Evolutionary conservation across 176 grass and related monocot species (phyloP).

Genomic region (Zea mays): DNA sequence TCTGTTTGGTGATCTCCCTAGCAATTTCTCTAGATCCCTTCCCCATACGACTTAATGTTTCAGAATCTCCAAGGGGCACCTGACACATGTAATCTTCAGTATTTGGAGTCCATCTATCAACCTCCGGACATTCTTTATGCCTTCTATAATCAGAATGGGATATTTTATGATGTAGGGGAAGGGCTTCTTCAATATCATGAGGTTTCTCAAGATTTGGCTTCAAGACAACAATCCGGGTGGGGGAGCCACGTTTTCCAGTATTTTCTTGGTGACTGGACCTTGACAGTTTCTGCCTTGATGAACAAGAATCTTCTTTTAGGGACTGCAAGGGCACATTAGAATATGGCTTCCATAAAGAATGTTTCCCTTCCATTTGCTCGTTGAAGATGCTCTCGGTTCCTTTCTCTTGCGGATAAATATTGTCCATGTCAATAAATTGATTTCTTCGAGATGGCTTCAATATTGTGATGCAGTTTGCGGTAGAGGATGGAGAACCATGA

Average conservation of each 20-base stretch:
- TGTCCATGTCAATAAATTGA: slow-evolving; percentile 30
- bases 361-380: slow-evolving; percentile 38
- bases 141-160: slow-evolving; percentile 48
- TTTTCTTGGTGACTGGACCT: slow-evolving; percentile 53
- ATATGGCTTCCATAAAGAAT: slow-evolving; percentile 50
- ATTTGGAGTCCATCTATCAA: slow-evolving; percentile 36
- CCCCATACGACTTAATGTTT: slow-evolving; percentile 30
- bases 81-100: slow-evolving; percentile 46
- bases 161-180: slow-evolving; percentile 40
- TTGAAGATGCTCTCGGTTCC: slow-evolving; percentile 35
- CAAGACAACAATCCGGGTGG: slow-evolving; percentile 85
- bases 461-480: slow-evolving; percentile 75
- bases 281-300: slow-evolving; percentile 60
- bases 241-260: slow-evolving; percentile 39
- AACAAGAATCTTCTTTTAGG: slow-evolving; percentile 55
- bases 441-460: slow-evolving; percentile 71
- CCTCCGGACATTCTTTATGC: slow-evolving; percentile 27
- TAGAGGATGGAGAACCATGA: slow-evolving; percentile 56
- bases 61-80: slow-evolving; percentile 38
- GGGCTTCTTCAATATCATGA: slow-evolving; percentile 48
- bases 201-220: slow-evolving; percentile 75
- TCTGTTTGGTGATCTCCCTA: slow-evolving; percentile 64
- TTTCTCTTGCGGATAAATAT: slow-evolving; percentile 32
- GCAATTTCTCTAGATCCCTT: slow-evolving; percentile 91
- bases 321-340: slow-evolving; percentile 33